Percentiles rank a stretch among this genome's conserved stretches.
Evolutionary conservation across 75 land plant species (phyloP).

Genomic region (Sequoiadendron giganteum): DNA sequence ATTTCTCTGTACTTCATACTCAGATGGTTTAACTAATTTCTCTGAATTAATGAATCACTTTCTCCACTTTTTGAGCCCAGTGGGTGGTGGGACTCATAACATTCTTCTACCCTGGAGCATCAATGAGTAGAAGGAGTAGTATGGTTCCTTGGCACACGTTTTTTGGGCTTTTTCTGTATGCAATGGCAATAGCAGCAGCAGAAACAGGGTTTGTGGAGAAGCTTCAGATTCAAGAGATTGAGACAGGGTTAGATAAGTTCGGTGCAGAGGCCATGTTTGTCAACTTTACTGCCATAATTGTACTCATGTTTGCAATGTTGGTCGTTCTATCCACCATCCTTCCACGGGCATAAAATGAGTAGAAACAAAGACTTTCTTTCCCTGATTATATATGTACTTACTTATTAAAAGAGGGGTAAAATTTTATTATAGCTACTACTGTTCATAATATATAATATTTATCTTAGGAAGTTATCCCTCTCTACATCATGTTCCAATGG

Average conservation of each 20-base stretch:
- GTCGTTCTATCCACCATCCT: conserved; percentile 23
- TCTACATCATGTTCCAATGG: no score
- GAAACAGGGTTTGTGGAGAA: conserved; percentile 55
- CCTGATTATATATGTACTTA: no score
- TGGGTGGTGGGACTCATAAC: conserved; percentile 64
- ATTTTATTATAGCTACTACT: no score
- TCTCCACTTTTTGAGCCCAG: neutral
- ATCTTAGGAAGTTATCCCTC: no score
- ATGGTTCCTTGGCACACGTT: conserved; percentile 70
- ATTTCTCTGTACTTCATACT: neutral
- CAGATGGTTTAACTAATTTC: no score
- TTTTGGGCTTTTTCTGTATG: conserved; percentile 50
- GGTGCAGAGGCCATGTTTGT: conserved; percentile 50
- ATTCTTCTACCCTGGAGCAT: conserved; percentile 53
- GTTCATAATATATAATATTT: no score
- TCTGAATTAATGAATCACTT: no score
- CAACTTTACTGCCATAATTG: conserved; percentile 52
- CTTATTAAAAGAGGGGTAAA: no score
- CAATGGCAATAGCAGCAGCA: conserved; percentile 41
- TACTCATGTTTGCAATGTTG: conserved; percentile 42
- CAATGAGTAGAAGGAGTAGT: conserved; percentile 23
- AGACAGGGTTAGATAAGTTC: conserved; percentile 7
- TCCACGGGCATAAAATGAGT: neutral
- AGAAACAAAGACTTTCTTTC: no score
- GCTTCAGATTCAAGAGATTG: conserved; percentile 31